Evolutionary conservation across 768 basidiomycete genomes (phyloP).

Genomic region (Kwoniella europaea): DNA sequence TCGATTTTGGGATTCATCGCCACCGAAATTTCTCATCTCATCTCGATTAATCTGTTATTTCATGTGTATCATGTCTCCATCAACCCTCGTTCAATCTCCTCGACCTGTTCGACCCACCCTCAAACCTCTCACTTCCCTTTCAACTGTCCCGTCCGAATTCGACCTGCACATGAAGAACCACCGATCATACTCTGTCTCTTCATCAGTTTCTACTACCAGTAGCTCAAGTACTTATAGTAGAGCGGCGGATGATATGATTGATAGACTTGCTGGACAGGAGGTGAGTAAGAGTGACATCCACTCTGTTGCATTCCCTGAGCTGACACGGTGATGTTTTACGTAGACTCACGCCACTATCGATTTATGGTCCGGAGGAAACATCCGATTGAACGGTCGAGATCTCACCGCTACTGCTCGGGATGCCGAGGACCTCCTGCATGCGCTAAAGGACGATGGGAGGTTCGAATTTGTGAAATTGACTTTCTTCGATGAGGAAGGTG

Average conservation of each 20-base stretch:
- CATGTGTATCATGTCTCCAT: background rate
- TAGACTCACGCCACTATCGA: conserved; percentile 41
- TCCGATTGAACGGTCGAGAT: conserved; percentile 44
- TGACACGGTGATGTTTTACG: background rate
- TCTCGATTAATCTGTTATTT: background rate
- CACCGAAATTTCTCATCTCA: background rate
- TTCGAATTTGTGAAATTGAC: conserved; percentile 40
- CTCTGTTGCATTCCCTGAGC: background rate
- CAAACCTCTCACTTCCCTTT: conserved; percentile 21
- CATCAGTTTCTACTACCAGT: conserved; percentile 27
- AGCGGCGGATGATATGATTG: conserved; percentile 45
- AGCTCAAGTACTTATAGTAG: conserved; percentile 39
- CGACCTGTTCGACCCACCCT: conserved; percentile 23
- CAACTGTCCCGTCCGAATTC: background rate
- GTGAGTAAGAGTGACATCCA: conserved; percentile 29
- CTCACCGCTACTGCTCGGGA: conserved; percentile 42
- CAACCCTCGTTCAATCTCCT: conserved; percentile 1
- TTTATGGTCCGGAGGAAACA: conserved; percentile 53
- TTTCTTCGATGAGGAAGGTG: conserved; percentile 39
- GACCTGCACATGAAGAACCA: conserved; percentile 7
- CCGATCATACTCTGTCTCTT: conserved; percentile 42
- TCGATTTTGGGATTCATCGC: background rate
- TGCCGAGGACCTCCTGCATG: conserved; percentile 38
- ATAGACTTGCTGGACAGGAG: conserved; percentile 37
- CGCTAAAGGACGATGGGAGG: conserved; percentile 37